Conservation (phyloP, 2,329 filamentous ascomycete species). For the Claviceps paspali region DNA sequence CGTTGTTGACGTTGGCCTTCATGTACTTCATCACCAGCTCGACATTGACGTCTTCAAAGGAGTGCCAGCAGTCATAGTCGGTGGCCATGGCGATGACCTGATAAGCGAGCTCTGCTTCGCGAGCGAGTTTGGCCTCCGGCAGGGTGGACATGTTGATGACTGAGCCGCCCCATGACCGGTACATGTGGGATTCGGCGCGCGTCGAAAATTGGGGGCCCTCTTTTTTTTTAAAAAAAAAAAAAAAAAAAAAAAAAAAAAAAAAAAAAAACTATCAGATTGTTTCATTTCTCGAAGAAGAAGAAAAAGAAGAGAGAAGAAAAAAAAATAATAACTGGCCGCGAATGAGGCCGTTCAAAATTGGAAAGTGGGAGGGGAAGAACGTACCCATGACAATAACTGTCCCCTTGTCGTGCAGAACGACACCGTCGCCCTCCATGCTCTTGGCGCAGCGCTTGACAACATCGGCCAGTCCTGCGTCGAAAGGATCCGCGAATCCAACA, state of each 20-base stretch:
- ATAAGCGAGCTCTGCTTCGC: constrained; percentile 91
- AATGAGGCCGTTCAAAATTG: no score
- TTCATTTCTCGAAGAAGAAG: no score
- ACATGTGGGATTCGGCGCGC: constrained; percentile 87
- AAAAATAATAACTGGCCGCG: no score
- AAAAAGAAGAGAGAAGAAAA: no score
- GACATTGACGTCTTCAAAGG: constrained; percentile 70
- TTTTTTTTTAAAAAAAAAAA: constrained; percentile 16
- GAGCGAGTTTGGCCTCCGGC: constrained; percentile 88
- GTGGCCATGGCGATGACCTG: constrained; percentile 99
- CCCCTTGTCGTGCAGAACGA: constrained; percentile 69
- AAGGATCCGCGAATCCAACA: constrained; percentile 90
- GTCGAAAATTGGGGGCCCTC: constrained; percentile 98
- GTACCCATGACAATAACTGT: constrained; percentile 83
- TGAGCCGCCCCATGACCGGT: constrained; percentile 81
- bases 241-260: no score
- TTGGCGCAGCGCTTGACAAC: constrained; percentile 65
- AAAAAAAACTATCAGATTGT: background rate
- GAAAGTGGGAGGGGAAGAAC: no score
- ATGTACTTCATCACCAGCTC: constrained; percentile 97
- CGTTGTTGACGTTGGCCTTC: constrained; percentile 83
- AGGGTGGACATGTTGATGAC: constrained; percentile 98
- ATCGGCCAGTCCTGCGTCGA: constrained; percentile 62
- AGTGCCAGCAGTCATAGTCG: constrained; percentile 98
- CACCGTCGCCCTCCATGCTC: constrained; percentile 66